Percentiles rank a stretch among this genome's conserved stretches.
phyloP scores from a whole-genome alignment of 495 filamentous ascomycete genomes.

The Penicillium crystallinum region DNA sequence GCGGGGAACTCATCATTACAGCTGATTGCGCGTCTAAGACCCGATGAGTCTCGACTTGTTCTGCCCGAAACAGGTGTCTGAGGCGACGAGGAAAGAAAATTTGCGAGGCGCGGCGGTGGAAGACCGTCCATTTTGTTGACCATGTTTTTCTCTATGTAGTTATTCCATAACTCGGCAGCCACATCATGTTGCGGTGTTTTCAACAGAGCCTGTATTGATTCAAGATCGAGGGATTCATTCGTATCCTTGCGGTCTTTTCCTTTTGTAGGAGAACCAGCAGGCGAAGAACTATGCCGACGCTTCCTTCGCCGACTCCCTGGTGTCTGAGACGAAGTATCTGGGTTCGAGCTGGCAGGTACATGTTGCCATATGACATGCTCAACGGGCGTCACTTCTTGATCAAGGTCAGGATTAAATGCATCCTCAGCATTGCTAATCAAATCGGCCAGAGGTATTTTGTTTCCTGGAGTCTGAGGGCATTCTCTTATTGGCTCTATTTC shows the following conservation, averaged over 20 bases:
- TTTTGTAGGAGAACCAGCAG: conserved; percentile 62
- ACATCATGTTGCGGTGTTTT: conserved; percentile 79
- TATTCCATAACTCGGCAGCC: conserved; percentile 79
- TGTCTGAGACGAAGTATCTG: conserved; percentile 35
- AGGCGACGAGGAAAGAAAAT: conserved; percentile 68
- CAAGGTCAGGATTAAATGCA: conserved; percentile 36
- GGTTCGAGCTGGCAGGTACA: conserved; percentile 43
- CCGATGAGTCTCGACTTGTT: conserved; percentile 43
- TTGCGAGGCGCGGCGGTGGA: conserved; percentile 51
- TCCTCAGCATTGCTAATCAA: conserved; percentile 70
- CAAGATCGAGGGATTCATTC: conserved; percentile 44
- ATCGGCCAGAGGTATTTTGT: conserved; percentile 70
- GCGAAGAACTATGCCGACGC: conserved; percentile 76
- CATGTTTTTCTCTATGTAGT: conserved; percentile 54
- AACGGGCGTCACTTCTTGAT: conserved; percentile 54
- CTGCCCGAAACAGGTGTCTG: conserved; percentile 47
- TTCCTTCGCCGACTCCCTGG: conserved; percentile 57
- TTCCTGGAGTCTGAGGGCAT: conserved; percentile 67
- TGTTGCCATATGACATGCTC: conserved; percentile 72
- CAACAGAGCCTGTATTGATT: conserved; percentile 51
- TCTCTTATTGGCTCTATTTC: conserved; percentile 38
- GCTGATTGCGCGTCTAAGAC: conserved; percentile 63
- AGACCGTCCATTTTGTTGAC: conserved; percentile 32
- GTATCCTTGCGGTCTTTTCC: conserved; percentile 37
- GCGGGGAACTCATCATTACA: conserved; percentile 61